phyloP scores from a whole-genome alignment of 1,284 basidiomycete genomes.

The Ganoderma lucidum region DNA sequence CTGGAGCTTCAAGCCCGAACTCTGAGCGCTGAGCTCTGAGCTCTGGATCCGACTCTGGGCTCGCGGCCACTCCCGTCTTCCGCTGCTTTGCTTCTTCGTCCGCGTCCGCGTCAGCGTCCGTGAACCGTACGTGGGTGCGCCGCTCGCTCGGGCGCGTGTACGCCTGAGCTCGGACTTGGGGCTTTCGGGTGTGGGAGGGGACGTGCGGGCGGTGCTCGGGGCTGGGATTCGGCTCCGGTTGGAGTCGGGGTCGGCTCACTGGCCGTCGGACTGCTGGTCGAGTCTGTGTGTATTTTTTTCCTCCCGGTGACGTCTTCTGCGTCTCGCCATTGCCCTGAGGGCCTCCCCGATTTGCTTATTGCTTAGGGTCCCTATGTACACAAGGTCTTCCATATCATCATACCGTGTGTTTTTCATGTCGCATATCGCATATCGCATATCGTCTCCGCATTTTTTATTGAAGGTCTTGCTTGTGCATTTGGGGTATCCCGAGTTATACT shows the following conservation, averaged over 20 bases:
- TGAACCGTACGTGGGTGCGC: no score
- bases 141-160: background rate
- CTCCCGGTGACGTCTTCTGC: background rate
- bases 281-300: background rate
- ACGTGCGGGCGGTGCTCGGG: background rate
- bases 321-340: background rate
- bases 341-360: background rate
- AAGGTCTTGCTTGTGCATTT: background rate
- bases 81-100: background rate
- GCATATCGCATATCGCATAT: background rate
- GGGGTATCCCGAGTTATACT: background rate
- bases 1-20: constrained; percentile 68
- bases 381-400: background rate
- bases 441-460: background rate
- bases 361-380: background rate
- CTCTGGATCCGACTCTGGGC: background rate
- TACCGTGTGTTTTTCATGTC: background rate
- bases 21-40: background rate
- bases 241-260: background rate
- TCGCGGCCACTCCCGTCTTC: background rate
- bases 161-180: background rate
- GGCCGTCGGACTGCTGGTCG: background rate
- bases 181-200: background rate
- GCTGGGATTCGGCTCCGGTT: constrained; percentile 5
- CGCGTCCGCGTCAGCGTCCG: background rate